These are phyloP conservation scores for Eucalyptus victrix DNA, from an alignment of 345 rosid species.

Conservation along the genomic window DNA sequence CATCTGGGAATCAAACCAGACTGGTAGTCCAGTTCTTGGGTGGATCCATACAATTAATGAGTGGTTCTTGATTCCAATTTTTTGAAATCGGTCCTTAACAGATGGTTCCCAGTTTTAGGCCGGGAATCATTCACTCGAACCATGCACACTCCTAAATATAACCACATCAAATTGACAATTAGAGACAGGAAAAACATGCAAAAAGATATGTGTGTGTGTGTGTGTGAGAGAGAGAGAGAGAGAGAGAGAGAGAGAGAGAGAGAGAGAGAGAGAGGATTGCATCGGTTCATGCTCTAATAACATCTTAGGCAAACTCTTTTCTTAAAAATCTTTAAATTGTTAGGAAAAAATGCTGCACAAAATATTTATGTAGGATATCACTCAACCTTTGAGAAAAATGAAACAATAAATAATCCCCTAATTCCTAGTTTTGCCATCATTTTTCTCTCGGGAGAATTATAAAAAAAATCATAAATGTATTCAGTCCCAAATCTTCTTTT, in stretches of 20 bases:
- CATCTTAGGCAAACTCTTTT: not conserved
- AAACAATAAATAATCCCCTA: not conserved
- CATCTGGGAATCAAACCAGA: too few species aligned
- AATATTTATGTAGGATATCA: not conserved
- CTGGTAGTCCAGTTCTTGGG: too few species aligned
- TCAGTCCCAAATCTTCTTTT: too few species aligned
- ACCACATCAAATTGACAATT: not conserved
- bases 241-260: not conserved
- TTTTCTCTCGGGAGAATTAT: too few species aligned
- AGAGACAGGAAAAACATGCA: not conserved
- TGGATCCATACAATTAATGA: too few species aligned
- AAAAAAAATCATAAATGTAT: too few species aligned
- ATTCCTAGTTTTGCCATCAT: not conserved
- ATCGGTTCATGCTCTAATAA: too few species aligned
- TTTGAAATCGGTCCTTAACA: too few species aligned
- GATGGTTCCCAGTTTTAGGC: accelerated
- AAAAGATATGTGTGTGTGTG: not conserved
- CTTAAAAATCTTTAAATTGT: not conserved
- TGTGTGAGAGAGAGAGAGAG: not conserved
- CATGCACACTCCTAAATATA: too few species aligned
- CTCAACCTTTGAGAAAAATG: not conserved
- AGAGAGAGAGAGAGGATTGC: not conserved
- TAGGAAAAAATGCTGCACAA: not conserved
- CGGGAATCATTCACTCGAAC: accelerated
- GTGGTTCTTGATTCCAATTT: too few species aligned